phyloP scores from a whole-genome alignment of 2,329 filamentous ascomycete species.

The Dactylellina cionopaga region DNA sequence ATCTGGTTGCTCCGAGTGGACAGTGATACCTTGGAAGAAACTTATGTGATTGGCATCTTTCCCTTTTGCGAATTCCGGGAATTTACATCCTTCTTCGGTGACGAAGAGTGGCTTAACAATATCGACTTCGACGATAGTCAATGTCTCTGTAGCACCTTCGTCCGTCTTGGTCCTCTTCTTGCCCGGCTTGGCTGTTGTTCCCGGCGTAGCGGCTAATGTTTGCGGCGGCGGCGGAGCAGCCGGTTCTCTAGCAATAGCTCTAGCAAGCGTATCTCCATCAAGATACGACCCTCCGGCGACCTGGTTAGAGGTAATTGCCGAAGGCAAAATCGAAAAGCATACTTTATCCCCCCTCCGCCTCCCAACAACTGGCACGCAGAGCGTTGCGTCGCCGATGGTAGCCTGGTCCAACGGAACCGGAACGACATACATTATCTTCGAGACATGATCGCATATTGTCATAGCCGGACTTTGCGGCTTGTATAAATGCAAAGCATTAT shows the following conservation, averaged over 20 bases:
- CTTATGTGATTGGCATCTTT: constrained; percentile 43
- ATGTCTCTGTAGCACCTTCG: not conserved
- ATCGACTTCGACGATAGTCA: constrained; percentile 38
- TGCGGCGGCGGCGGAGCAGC: constrained; percentile 32
- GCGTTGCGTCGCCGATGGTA: constrained; percentile 56
- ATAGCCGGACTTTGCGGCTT: constrained; percentile 42
- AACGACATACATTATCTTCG: constrained; percentile 56
- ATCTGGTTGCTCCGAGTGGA: constrained; percentile 31
- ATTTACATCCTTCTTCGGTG: constrained; percentile 45
- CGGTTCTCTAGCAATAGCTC: constrained; percentile 47
- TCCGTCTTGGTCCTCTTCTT: constrained; percentile 34
- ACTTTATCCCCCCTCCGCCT: constrained; percentile 55
- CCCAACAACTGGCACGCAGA: constrained; percentile 56
- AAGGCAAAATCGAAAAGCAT: constrained; percentile 56
- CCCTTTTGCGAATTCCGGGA: constrained; percentile 34
- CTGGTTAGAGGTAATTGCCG: constrained; percentile 54
- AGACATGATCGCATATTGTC: constrained; percentile 33
- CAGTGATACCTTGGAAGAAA: constrained; percentile 50
- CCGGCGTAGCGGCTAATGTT: constrained; percentile 21
- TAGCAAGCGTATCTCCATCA: constrained; percentile 41
- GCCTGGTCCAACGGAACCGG: constrained; percentile 57
- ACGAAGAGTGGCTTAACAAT: constrained; percentile 45
- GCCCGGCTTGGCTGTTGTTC: constrained; percentile 25
- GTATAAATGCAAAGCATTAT: constrained; percentile 29
- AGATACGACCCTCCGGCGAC: constrained; percentile 48